Evolutionary conservation across 177 flowering plant species (phyloP).

Genomic region (Telopea speciosissima): DNA sequence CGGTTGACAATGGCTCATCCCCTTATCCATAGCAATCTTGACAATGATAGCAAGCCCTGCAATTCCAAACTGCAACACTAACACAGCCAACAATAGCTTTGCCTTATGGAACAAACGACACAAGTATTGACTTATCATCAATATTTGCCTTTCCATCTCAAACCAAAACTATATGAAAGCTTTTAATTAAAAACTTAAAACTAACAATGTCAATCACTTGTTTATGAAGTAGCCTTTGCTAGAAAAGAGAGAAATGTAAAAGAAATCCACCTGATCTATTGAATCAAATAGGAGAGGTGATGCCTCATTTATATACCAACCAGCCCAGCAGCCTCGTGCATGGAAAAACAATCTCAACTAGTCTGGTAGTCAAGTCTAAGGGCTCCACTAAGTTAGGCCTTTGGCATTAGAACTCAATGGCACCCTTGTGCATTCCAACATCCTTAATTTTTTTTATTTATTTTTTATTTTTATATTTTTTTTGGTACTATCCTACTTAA

Average conservation of each 20-base stretch:
- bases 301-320: background rate
- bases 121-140: background rate
- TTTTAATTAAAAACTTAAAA: no score
- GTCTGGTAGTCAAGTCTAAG: background rate
- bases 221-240: background rate
- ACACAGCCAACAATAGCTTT: constrained; percentile 16
- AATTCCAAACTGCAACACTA: constrained; percentile 28
- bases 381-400: background rate
- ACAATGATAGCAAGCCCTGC: constrained; percentile 35
- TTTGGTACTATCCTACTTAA: no score
- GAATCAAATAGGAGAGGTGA: background rate
- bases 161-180: background rate
- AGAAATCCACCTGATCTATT: background rate
- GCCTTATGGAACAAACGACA: background rate
- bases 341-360: background rate
- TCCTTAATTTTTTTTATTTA: no score
- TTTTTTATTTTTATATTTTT: no score
- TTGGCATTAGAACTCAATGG: background rate
- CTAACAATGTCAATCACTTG: background rate
- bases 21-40: constrained; percentile 33
- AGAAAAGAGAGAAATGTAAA: no score
- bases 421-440: background rate
- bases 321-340: background rate
- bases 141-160: background rate
- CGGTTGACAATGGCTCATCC: constrained; percentile 41